A percentile compares a stretch with the other conserved stretches of the same genome.
phyloP scores from a whole-genome alignment of 352 stramenopile genomes.

The Blastocystis sp. region DNA sequence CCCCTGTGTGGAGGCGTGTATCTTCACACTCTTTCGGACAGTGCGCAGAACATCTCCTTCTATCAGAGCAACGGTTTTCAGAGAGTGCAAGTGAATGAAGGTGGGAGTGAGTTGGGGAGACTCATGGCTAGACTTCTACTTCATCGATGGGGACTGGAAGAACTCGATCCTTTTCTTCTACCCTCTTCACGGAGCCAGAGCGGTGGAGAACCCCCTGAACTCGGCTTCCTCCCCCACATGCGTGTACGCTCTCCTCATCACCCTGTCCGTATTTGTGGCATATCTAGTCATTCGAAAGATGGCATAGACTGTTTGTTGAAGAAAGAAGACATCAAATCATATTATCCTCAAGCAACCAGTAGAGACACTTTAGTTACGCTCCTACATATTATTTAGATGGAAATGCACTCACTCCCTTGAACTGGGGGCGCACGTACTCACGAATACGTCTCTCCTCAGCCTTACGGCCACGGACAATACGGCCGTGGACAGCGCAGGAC shows the following conservation, averaged over 20 bases:
- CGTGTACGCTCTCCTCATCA: not conserved
- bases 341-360: conserved; percentile 64
- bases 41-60: not conserved
- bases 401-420: conserved; percentile 47
- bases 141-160: conserved; percentile 9
- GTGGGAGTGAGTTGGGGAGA: not conserved
- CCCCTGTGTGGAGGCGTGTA: not conserved
- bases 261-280: conserved; percentile 10
- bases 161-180: conserved; percentile 61
- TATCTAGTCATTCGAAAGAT: not conserved
- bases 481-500: conserved; percentile 95
- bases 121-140: conserved; percentile 34
- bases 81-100: not conserved
- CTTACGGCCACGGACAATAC: conserved; percentile 95
- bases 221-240: not conserved
- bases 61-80: conserved; percentile 53
- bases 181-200: conserved; percentile 14
- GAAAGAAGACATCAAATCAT: conserved; percentile 30
- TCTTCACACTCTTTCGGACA: conserved; percentile 27
- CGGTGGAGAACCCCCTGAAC: not conserved
- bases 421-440: conserved; percentile 73
- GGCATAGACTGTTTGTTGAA: not conserved
- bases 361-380: conserved; percentile 57
- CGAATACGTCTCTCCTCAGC: conserved; percentile 86
- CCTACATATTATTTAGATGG: not conserved